These are phyloP conservation scores for Ophioceras dolichostomum DNA, from an alignment of 2,329 filamentous ascomycete species.

Conservation along the genomic window DNA sequence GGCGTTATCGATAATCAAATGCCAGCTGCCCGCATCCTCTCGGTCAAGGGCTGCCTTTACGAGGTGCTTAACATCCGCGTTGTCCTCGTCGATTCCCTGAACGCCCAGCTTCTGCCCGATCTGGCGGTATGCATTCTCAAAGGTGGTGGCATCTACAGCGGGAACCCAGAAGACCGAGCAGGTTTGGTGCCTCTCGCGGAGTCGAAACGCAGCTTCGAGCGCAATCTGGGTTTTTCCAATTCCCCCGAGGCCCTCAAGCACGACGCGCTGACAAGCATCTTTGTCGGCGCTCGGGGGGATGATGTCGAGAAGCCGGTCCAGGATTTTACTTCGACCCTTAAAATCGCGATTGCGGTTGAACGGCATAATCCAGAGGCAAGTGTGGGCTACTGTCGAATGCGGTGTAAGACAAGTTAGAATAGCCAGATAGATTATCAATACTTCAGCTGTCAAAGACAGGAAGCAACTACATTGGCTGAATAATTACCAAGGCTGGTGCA, in stretches of 20 bases:
- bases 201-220: constrained; percentile 18
- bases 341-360: too few relatives aligned
- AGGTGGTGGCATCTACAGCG: constrained; percentile 12
- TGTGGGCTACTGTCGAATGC: too few relatives aligned
- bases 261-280: too few relatives aligned
- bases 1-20: background rate
- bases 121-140: constrained; percentile 20
- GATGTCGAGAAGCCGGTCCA: too few relatives aligned
- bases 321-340: too few relatives aligned
- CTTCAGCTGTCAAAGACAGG: too few relatives aligned
- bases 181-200: constrained; percentile 12
- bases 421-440: too few relatives aligned
- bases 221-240: constrained; percentile 26
- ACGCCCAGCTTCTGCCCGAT: background rate
- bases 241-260: constrained; percentile 19
- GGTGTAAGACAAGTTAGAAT: too few relatives aligned
- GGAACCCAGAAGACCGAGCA: constrained; percentile 29
- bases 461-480: too few relatives aligned
- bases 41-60: background rate
- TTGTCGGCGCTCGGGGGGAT: too few relatives aligned
- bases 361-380: too few relatives aligned
- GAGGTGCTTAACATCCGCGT: background rate
- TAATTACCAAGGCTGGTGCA: too few relatives aligned
- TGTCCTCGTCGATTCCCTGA: background rate
- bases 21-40: background rate